Percentiles rank a stretch among this genome's conserved stretches.
Evolutionary conservation across 441 rosid genomes (phyloP).

Genomic region (Erodium texanum): DNA sequence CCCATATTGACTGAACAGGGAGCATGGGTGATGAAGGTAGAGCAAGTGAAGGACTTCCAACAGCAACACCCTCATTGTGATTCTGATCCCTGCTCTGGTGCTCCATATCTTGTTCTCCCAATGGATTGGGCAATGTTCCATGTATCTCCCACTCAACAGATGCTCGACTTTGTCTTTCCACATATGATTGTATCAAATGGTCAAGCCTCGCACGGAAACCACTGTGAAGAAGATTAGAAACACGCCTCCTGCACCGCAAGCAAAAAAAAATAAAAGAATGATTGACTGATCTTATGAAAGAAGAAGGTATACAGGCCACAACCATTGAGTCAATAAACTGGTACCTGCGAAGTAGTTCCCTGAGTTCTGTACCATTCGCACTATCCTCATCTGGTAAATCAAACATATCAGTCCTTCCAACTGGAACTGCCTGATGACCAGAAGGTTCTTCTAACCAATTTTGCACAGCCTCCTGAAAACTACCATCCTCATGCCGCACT

Average conservation of each 20-base stretch:
- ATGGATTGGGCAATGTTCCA: slow-evolving; percentile 36
- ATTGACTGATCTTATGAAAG: too few relatives aligned
- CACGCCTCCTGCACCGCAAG: slow-evolving; percentile 68
- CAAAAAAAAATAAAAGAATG: slow-evolving; percentile 12
- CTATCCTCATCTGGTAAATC: slow-evolving; percentile 55
- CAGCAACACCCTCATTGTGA: slow-evolving; percentile 33
- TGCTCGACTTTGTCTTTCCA: slow-evolving; percentile 67
- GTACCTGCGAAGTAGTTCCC: slow-evolving; percentile 80
- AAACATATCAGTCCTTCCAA: slow-evolving; percentile 39
- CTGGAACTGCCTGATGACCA: slow-evolving; percentile 34
- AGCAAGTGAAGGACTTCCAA: slow-evolving; percentile 34
- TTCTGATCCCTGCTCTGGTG: slow-evolving; percentile 43
- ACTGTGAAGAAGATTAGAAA: slow-evolving; percentile 81
- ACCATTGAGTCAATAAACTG: slow-evolving; percentile 7
- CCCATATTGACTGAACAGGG: slow-evolving; percentile 56
- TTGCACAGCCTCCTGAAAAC: slow-evolving; percentile 42
- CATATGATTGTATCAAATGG: slow-evolving; percentile 72
- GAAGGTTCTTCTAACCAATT: slow-evolving; percentile 52
- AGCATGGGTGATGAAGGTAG: slow-evolving; percentile 42
- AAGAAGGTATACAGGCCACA: slow-evolving; percentile 7
- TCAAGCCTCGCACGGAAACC: slow-evolving; percentile 83
- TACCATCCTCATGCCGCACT: slow-evolving; percentile 31
- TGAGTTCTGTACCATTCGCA: slow-evolving; percentile 52
- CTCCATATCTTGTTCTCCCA: slow-evolving; percentile 41
- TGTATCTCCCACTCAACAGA: slow-evolving; percentile 58